Conservation (phyloP, 2,329 filamentous ascomycete species). For the Gaeumannomyces tritici region DNA sequence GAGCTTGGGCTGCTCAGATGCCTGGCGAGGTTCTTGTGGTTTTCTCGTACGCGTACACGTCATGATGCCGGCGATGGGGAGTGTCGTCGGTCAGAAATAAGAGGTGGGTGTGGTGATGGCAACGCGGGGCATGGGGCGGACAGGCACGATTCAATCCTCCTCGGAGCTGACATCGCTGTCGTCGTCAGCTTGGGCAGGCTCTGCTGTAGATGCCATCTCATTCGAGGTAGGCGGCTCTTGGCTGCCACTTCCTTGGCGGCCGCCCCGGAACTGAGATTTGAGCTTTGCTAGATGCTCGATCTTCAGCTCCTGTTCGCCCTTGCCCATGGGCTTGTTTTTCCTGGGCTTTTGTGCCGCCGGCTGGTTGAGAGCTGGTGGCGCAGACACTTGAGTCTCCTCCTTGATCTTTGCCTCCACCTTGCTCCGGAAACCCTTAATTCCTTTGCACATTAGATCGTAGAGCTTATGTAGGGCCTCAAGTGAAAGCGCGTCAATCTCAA, state of each 20-base stretch:
- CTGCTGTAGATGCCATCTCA: slow-evolving; percentile 18
- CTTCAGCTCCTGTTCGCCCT: slow-evolving; percentile 58
- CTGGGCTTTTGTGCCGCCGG: slow-evolving; percentile 49
- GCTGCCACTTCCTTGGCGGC: slow-evolving; percentile 34
- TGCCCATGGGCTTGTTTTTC: slow-evolving; percentile 73
- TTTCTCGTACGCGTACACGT: background rate
- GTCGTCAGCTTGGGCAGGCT: slow-evolving; percentile 39
- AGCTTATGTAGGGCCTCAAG: slow-evolving; percentile 44
- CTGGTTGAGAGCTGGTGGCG: slow-evolving; percentile 16
- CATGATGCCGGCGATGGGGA: background rate
- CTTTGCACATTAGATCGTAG: slow-evolving; percentile 31
- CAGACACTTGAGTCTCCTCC: slow-evolving; percentile 15
- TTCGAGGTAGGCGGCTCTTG: slow-evolving; percentile 31
- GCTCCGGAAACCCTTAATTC: slow-evolving; percentile 25
- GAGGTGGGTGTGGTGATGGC: background rate
- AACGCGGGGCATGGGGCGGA: background rate
- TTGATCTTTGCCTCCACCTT: slow-evolving; percentile 17
- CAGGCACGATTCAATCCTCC: slow-evolving; percentile 22
- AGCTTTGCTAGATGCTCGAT: slow-evolving; percentile 54
- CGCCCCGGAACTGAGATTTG: slow-evolving; percentile 34
- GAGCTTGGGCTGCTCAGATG: background rate
- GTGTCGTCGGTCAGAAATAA: background rate
- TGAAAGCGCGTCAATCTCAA: slow-evolving; percentile 49
- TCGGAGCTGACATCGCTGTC: slow-evolving; percentile 38
- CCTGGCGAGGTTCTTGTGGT: background rate